Percentiles rank a stretch among this genome's conserved stretches.
These are phyloP conservation scores for Prunus mume DNA, from an alignment of 306 rosid genomes.

Conservation along the genomic window DNA sequence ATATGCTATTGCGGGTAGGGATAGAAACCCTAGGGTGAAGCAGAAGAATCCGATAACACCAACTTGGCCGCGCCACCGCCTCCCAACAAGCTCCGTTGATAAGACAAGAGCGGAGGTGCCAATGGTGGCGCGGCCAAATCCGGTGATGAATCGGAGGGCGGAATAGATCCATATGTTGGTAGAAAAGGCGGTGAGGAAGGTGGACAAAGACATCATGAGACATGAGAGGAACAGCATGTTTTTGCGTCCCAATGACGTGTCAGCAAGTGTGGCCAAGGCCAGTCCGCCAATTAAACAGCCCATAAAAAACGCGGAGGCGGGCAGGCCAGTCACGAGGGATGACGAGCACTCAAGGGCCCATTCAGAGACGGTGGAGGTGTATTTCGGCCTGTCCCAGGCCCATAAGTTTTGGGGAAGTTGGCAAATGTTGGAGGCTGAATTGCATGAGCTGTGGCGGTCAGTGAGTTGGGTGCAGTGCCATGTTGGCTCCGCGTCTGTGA, in stretches of 20 bases:
- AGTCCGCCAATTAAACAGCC: constrained; percentile 61
- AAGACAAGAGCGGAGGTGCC: constrained; percentile 58
- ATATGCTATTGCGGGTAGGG: constrained; percentile 54
- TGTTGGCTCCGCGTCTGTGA: constrained; percentile 51
- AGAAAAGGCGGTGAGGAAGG: constrained; percentile 41
- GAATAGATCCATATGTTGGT: constrained; percentile 55
- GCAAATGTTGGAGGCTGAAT: constrained; percentile 34
- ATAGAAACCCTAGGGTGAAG: constrained; percentile 57
- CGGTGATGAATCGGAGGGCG: constrained; percentile 31
- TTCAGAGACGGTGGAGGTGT: constrained; percentile 46
- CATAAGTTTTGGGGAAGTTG: constrained; percentile 31
- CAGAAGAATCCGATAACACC: constrained; percentile 49
- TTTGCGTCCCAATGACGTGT: constrained; percentile 55
- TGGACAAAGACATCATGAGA: constrained; percentile 48
- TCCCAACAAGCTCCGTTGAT: constrained; percentile 58
- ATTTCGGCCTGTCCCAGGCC: constrained; percentile 49
- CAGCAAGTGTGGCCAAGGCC: constrained; percentile 47
- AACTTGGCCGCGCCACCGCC: constrained; percentile 39
- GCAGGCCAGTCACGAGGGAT: constrained; percentile 38
- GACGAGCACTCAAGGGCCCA: constrained; percentile 41
- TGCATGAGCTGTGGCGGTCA: constrained; percentile 10
- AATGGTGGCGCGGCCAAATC: constrained; percentile 49
- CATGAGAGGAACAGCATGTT: constrained; percentile 49
- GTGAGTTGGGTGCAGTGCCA: constrained; percentile 43
- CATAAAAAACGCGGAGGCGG: constrained; percentile 54